Evolutionary conservation across 768 basidiomycete species (phyloP).

Genomic region (Panaeolus papilionaceus): DNA sequence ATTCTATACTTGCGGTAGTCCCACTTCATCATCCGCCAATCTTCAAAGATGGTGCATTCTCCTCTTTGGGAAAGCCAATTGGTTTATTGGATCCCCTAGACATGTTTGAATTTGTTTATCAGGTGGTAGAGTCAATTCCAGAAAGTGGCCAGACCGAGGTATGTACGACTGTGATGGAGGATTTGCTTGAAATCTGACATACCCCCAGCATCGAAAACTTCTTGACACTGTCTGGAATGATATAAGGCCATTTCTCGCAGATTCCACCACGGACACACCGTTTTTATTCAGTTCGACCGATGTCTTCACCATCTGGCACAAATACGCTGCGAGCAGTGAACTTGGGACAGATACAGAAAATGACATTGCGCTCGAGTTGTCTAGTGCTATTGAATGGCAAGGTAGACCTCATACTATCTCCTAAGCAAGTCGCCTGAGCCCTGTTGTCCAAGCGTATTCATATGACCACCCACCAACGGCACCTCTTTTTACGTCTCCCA

Average conservation of each 20-base stretch:
- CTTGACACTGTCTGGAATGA: background rate
- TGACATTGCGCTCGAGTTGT: slow-evolving; percentile 55
- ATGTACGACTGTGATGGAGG: slow-evolving; percentile 20
- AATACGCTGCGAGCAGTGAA: slow-evolving; percentile 42
- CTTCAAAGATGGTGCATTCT: slow-evolving; percentile 35
- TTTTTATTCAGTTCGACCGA: slow-evolving; percentile 27
- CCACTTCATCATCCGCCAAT: slow-evolving; percentile 54
- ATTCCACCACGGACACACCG: background rate
- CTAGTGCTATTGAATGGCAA: slow-evolving; percentile 61
- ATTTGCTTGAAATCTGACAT: background rate
- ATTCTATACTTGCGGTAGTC: slow-evolving; percentile 49
- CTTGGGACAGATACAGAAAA: slow-evolving; percentile 39
- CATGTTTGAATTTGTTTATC: slow-evolving; percentile 54
- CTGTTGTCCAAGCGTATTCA: slow-evolving; percentile 43
- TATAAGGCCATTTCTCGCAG: background rate
- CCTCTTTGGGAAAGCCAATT: slow-evolving; percentile 46
- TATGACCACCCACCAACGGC: slow-evolving; percentile 54
- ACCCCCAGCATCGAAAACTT: background rate
- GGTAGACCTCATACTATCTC: slow-evolving; percentile 33
- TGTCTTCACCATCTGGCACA: slow-evolving; percentile 50
- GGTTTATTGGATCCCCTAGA: slow-evolving; percentile 64
- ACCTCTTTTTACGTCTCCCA: slow-evolving; percentile 51
- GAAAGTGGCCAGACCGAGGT: slow-evolving; percentile 11
- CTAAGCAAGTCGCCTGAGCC: slow-evolving; percentile 1
- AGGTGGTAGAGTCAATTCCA: slow-evolving; percentile 23